phyloP scores from a whole-genome alignment of 2,329 filamentous ascomycete species.

The Pyricularia sp. region DNA sequence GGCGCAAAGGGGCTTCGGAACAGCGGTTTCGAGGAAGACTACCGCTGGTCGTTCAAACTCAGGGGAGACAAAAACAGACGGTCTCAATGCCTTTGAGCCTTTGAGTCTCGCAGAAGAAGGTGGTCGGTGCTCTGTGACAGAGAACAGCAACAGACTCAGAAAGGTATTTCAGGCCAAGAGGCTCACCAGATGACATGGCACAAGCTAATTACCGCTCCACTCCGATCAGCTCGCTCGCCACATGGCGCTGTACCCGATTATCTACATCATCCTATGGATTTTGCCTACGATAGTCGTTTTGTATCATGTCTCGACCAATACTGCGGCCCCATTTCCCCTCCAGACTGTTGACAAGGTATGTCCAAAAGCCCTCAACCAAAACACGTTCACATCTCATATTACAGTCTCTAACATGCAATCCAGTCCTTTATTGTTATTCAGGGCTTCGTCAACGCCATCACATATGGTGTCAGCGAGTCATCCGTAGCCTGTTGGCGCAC shows the following conservation, averaged over 20 bases:
- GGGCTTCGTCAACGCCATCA: conserved; percentile 28
- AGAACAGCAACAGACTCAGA: not conserved
- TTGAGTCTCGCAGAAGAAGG: not conserved
- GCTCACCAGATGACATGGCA: not conserved
- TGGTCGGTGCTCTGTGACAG: not conserved
- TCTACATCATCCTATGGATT: conserved; percentile 30
- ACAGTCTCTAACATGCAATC: not conserved
- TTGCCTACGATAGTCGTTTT: conserved; percentile 29
- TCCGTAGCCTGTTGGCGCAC: conserved; percentile 12
- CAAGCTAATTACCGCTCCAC: not conserved
- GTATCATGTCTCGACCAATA: conserved; percentile 24
- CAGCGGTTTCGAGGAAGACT: not conserved
- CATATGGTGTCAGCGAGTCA: conserved; percentile 22
- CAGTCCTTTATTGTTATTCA: conserved; percentile 27
- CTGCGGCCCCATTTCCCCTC: conserved; percentile 23
- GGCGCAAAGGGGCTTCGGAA: conserved; percentile 22
- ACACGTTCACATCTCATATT: not conserved
- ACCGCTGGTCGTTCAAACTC: not conserved
- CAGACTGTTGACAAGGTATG: conserved; percentile 24
- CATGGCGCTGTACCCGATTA: conserved; percentile 31
- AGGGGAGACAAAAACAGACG: not conserved
- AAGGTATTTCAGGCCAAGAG: not conserved
- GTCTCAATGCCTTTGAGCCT: not conserved
- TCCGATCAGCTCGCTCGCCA: conserved; percentile 24
- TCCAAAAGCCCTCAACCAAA: not conserved